A percentile compares a stretch with the other conserved stretches of the same genome.
Evolutionary conservation across 139 green algal genomes (phyloP).

Genomic region (Chlamydomonas urium): DNA sequence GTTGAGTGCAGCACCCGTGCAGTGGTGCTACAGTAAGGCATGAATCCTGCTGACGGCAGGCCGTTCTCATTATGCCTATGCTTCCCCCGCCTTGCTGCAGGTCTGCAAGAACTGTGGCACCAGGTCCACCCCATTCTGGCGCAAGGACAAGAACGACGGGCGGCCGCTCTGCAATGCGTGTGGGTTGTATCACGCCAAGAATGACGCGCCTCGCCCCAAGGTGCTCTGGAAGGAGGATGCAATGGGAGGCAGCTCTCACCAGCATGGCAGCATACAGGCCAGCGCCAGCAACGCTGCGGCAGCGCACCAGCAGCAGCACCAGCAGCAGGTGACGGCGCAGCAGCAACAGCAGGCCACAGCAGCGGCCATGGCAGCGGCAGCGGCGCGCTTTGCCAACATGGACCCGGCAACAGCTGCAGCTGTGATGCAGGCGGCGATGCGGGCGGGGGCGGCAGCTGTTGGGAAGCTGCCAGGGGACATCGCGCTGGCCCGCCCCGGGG

Average conservation of each 20-base stretch:
- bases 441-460: neutral
- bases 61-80: neutral
- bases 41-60: neutral
- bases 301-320: slow-evolving; percentile 1
- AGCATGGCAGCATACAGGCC: neutral
- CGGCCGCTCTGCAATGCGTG: slow-evolving; percentile 92
- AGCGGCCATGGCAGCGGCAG: too few relatives aligned
- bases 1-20: neutral
- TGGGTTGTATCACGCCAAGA: slow-evolving; percentile 93
- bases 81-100: slow-evolving; percentile 35
- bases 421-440: slow-evolving; percentile 7
- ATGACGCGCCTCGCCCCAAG: slow-evolving; percentile 78
- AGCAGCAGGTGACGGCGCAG: neutral
- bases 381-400: slow-evolving; percentile 8
- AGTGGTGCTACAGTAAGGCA: too few relatives aligned
- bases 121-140: slow-evolving; percentile 87
- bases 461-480: neutral
- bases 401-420: slow-evolving; percentile 8
- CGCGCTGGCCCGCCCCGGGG: neutral
- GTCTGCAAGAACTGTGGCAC: slow-evolving; percentile 92
- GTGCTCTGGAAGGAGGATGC: slow-evolving; percentile 72
- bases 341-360: too few relatives aligned
- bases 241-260: neutral
- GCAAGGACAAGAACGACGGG: slow-evolving; percentile 84
- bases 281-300: neutral